These are phyloP conservation scores for Paecilomyces niveus DNA, from an alignment of 2,329 filamentous ascomycete genomes.

Conservation along the genomic window DNA sequence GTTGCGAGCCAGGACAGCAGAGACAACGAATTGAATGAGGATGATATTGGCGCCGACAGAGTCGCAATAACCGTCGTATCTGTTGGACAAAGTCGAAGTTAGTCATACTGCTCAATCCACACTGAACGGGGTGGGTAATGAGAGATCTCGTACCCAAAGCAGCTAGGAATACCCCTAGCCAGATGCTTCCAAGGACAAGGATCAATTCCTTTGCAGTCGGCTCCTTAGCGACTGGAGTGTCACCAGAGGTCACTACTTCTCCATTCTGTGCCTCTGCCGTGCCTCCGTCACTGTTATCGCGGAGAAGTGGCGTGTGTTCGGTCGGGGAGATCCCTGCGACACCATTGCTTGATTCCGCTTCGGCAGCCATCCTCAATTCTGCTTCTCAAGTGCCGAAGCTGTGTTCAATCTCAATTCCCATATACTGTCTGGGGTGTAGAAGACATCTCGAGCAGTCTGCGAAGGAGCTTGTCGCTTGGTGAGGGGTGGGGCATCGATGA, in stretches of 20 bases:
- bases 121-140: not conserved
- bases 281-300: conserved; percentile 8
- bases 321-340: not conserved
- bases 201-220: conserved; percentile 41
- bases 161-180: conserved; percentile 50
- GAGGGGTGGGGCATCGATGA: not conserved
- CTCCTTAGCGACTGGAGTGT: conserved; percentile 33
- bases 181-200: conserved; percentile 43
- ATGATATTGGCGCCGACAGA: conserved; percentile 73
- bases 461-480: not conserved
- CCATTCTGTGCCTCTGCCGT: not conserved
- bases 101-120: conserved; percentile 1
- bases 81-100: conserved; percentile 7
- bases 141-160: conserved; percentile 39
- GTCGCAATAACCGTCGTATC: conserved; percentile 84
- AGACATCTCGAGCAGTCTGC: not conserved
- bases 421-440: not conserved
- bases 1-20: conserved; percentile 83
- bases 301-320: conserved; percentile 11
- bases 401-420: not conserved
- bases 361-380: not conserved
- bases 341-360: not conserved
- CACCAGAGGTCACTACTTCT: conserved; percentile 1
- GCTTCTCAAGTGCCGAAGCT: not conserved
- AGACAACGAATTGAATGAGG: conserved; percentile 72